Evolutionary conservation across 2,329 filamentous ascomycete species (phyloP).

Genomic region (Xylaria sp.): DNA sequence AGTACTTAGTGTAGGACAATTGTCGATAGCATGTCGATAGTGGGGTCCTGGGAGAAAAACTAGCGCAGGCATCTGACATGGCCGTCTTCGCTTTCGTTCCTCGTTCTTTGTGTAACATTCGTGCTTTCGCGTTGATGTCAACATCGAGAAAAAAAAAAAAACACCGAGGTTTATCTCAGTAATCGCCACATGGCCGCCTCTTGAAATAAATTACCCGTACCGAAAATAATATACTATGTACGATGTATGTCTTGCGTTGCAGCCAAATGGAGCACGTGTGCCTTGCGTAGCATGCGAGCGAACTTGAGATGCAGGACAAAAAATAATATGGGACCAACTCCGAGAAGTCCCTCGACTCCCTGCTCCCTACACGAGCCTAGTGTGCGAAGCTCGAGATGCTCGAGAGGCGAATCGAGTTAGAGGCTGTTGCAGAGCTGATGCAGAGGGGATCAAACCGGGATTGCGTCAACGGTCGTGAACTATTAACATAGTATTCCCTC

Average conservation of each 20-base stretch:
- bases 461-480: conserved; percentile 26
- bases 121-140: conserved; percentile 1
- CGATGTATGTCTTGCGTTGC: neutral
- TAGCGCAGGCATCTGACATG: conserved; percentile 13
- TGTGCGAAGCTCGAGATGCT: conserved; percentile 7
- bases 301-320: neutral
- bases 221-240: neutral
- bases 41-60: conserved; percentile 12
- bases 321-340: neutral
- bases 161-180: conserved; percentile 3
- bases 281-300: neutral
- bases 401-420: conserved; percentile 13
- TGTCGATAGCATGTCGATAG: conserved; percentile 9
- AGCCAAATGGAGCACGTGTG: neutral
- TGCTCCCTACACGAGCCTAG: neutral
- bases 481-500: neutral
- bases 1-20: neutral
- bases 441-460: conserved; percentile 21
- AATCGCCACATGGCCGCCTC: neutral
- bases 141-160: no score
- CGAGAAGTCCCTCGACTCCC: no score
- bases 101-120: neutral
- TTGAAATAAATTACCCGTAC: conserved; percentile 4
- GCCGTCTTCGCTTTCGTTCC: neutral
- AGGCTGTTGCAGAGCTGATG: neutral